Evolutionary conservation across 441 rosid genomes (phyloP).

Genomic region (Pelargonium fulgidum): DNA sequence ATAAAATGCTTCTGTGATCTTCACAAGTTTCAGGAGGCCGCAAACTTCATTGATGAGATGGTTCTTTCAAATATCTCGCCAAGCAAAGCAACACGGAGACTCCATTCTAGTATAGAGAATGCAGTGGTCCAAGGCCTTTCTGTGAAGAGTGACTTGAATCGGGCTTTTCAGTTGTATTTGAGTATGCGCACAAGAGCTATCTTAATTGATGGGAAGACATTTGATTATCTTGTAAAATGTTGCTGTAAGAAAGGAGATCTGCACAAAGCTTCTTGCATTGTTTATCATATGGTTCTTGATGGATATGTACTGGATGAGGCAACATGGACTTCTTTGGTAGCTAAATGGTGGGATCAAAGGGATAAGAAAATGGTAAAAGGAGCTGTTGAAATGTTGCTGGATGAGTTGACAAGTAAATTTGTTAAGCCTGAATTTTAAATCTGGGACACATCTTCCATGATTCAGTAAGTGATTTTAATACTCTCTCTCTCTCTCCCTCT

Average conservation of each 20-base stretch:
- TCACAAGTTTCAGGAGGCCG: slow-evolving; percentile 64
- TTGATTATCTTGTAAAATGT: slow-evolving; percentile 38
- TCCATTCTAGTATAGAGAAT: slow-evolving; percentile 64
- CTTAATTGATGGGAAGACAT: slow-evolving; percentile 44
- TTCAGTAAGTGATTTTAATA: slow-evolving; percentile 4
- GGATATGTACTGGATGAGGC: slow-evolving; percentile 51
- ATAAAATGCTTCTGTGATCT: slow-evolving; percentile 49
- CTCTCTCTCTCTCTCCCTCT: not conserved
- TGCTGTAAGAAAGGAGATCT: slow-evolving; percentile 51
- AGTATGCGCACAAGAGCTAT: slow-evolving; percentile 68
- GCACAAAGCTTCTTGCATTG: slow-evolving; percentile 46
- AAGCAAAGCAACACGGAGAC: slow-evolving; percentile 64
- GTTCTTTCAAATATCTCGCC: slow-evolving; percentile 52
- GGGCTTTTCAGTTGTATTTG: slow-evolving; percentile 55
- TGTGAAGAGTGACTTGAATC: slow-evolving; percentile 31
- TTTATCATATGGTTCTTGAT: slow-evolving; percentile 60
- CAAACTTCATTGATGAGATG: slow-evolving; percentile 90
- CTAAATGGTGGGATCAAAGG: slow-evolving; percentile 35
- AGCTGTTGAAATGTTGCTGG: slow-evolving; percentile 28
- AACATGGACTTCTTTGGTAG: slow-evolving; percentile 41
- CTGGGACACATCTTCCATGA: slow-evolving; percentile 8
- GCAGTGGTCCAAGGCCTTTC: slow-evolving; percentile 57
- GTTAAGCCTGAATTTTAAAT: slow-evolving; percentile 16
- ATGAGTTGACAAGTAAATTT: slow-evolving; percentile 14
- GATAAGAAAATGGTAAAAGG: slow-evolving; percentile 24